These are phyloP conservation scores for Auriculariales sp. DNA, from an alignment of 768 basidiomycete species.

Conservation along the genomic window DNA sequence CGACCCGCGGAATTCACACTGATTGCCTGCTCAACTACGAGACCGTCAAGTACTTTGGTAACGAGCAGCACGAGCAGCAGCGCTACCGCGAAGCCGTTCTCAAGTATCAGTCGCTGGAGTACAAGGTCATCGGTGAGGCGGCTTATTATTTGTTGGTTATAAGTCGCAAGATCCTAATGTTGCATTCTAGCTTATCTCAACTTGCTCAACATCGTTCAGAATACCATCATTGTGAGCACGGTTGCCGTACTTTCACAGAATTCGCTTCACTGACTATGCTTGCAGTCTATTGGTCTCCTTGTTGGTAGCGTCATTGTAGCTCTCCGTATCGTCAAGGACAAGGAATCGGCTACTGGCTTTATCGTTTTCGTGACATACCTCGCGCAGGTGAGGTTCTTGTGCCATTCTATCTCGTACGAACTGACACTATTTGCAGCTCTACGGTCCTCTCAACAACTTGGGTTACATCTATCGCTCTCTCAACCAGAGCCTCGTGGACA, in stretches of 20 bases:
- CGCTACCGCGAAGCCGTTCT: conserved; percentile 58
- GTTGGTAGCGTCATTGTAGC: conserved; percentile 73
- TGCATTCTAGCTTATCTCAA: conserved; percentile 43
- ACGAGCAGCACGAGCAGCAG: conserved; percentile 62
- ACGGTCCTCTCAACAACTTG: conserved; percentile 61
- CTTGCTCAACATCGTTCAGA: conserved; percentile 63
- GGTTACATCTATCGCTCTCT: conserved; percentile 67
- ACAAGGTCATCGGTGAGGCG: conserved; percentile 52
- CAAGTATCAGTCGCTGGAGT: conserved; percentile 62
- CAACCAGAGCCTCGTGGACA: conserved; percentile 65
- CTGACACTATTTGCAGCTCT: conserved; percentile 31
- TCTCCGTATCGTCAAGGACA: conserved; percentile 40
- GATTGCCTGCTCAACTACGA: conserved; percentile 72
- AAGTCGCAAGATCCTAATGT: neutral
- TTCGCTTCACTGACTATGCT: neutral
- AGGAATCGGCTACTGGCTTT: conserved; percentile 43
- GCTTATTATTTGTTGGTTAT: neutral
- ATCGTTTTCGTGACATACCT: conserved; percentile 76
- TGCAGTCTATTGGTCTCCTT: conserved; percentile 62
- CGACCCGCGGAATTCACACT: conserved; percentile 71
- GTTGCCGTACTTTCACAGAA: neutral
- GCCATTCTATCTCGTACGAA: neutral
- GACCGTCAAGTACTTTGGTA: conserved; percentile 82
- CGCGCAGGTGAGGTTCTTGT: conserved; percentile 39
- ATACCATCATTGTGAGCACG: conserved; percentile 56